These are phyloP conservation scores for Ascochyta koolunga DNA, from an alignment of 2,329 filamentous ascomycete species.

Conservation along the genomic window DNA sequence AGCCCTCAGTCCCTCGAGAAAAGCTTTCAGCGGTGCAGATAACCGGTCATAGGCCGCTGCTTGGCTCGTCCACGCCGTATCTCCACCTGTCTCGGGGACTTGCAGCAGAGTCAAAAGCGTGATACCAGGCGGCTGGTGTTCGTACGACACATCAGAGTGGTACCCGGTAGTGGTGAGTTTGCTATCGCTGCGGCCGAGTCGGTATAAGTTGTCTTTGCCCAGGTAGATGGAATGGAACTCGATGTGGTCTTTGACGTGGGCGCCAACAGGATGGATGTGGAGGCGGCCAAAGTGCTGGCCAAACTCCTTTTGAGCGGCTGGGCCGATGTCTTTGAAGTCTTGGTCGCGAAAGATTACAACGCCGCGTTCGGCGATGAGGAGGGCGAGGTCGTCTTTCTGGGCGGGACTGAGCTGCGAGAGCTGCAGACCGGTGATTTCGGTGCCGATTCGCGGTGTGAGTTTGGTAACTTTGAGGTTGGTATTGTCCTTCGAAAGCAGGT, in stretches of 20 bases:
- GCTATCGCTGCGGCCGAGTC: conserved; percentile 27
- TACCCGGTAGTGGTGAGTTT: conserved; percentile 54
- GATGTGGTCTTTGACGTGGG: conserved; percentile 36
- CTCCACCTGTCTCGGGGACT: conserved; percentile 57
- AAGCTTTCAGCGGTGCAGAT: conserved; percentile 23
- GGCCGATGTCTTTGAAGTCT: conserved; percentile 55
- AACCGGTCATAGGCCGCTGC: conserved; percentile 53
- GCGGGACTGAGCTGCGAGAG: conserved; percentile 51
- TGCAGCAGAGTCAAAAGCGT: conserved; percentile 57
- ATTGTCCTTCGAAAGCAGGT: conserved; percentile 46
- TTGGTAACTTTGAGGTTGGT: conserved; percentile 28
- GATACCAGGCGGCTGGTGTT: conserved; percentile 55
- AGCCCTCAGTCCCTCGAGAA: conserved; percentile 69
- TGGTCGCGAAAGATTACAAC: conserved; percentile 56
- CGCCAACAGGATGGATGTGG: conserved; percentile 31
- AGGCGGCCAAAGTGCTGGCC: conserved; percentile 52
- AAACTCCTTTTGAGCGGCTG: conserved; percentile 51
- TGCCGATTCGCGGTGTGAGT: conserved; percentile 36
- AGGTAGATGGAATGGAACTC: conserved; percentile 34
- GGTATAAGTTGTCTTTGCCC: conserved; percentile 33
- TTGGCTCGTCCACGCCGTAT: conserved; percentile 55
- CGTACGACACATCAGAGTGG: conserved; percentile 58
- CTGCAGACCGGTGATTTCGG: conserved; percentile 47
- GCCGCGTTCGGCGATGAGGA: conserved; percentile 43
- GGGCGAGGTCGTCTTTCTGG: conserved; percentile 56